These are phyloP conservation scores for Cutaneotrichosporon cavernicola DNA, from an alignment of 1,284 basidiomycete genomes.

Conservation along the genomic window DNA sequence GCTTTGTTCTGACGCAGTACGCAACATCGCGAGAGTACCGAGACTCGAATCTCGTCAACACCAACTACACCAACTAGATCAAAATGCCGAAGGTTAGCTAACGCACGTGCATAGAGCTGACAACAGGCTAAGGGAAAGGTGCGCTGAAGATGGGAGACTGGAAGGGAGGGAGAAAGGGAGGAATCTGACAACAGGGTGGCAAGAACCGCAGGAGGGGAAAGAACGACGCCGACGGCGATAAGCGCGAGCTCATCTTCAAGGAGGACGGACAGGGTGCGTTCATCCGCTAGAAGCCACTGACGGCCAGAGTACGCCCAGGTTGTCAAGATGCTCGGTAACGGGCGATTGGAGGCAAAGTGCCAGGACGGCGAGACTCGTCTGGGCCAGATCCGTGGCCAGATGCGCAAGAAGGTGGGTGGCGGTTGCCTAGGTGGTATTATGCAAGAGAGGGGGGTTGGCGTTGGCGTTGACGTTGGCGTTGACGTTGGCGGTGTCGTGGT, in stretches of 20 bases:
- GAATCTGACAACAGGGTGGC: slow-evolving; percentile 67
- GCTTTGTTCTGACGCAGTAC: slow-evolving; percentile 11
- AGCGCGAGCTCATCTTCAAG: slow-evolving; percentile 97
- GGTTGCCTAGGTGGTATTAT: not conserved
- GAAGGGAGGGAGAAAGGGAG: not conserved
- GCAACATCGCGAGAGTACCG: not conserved
- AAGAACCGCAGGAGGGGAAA: slow-evolving; percentile 99
- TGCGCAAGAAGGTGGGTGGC: slow-evolving; percentile 88
- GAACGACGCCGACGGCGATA: slow-evolving; percentile 98
- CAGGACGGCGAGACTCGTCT: slow-evolving; percentile 98
- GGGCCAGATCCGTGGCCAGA: slow-evolving; percentile 97
- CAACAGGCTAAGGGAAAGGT: slow-evolving; percentile 51
- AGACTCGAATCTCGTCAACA: slow-evolving; percentile 10
- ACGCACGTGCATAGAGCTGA: slow-evolving; percentile 9
- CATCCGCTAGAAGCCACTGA: not conserved
- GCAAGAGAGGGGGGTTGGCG: not conserved
- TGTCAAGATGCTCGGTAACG: slow-evolving; percentile 98
- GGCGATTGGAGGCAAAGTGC: slow-evolving; percentile 92
- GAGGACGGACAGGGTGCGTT: slow-evolving; percentile 85
- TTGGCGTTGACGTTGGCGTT: not conserved
- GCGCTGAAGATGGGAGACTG: slow-evolving; percentile 8
- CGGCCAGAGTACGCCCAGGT: slow-evolving; percentile 93
- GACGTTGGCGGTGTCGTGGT: not conserved
- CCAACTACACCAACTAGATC: slow-evolving; percentile 13
- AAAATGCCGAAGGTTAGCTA: slow-evolving; percentile 48